Percentiles rank a stretch among this genome's conserved stretches.
Evolutionary conservation across 23 red algal species (phyloP).

Genomic region (Rhodosorus marinus): DNA sequence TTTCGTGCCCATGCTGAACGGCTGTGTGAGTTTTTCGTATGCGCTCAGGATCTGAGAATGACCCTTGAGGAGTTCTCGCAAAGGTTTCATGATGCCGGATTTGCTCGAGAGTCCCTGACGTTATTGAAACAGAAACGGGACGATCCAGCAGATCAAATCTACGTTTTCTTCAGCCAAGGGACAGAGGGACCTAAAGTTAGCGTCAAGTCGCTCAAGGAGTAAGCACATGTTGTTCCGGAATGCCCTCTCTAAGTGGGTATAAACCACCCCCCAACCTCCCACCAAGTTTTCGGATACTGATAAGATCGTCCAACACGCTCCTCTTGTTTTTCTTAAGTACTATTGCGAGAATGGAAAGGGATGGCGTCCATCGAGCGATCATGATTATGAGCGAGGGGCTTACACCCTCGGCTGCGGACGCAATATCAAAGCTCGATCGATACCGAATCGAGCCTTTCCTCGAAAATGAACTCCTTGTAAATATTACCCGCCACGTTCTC

Average conservation of each 20-base stretch:
- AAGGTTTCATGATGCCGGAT: slow-evolving; percentile 22
- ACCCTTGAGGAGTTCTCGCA: slow-evolving; percentile 38
- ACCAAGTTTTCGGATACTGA: no score
- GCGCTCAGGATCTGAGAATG: slow-evolving; percentile 35
- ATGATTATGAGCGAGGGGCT: slow-evolving; percentile 63
- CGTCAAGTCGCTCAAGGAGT: slow-evolving; percentile 44
- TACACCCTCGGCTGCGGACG: slow-evolving; percentile 61
- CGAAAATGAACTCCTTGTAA: slow-evolving; percentile 82
- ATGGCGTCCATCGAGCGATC: slow-evolving; percentile 51
- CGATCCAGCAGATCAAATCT: slow-evolving; percentile 59
- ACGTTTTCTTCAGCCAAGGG: no score
- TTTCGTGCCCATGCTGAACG: background rate
- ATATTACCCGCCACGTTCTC: slow-evolving; percentile 88
- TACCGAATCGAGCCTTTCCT: slow-evolving; percentile 68
- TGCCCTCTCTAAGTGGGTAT: no score
- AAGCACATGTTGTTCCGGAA: no score
- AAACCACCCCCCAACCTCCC: no score
- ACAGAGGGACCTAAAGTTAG: no score
- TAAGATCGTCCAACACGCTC: no score
- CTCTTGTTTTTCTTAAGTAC: no score
- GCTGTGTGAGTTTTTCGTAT: no score
- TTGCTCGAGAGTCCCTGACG: slow-evolving; percentile 54
- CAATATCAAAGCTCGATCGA: slow-evolving; percentile 29
- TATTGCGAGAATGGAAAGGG: slow-evolving; percentile 59
- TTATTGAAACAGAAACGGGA: slow-evolving; percentile 46